Evolutionary conservation across 2,329 filamentous ascomycete genomes (phyloP).

Genomic region (Zalaria obscura): DNA sequence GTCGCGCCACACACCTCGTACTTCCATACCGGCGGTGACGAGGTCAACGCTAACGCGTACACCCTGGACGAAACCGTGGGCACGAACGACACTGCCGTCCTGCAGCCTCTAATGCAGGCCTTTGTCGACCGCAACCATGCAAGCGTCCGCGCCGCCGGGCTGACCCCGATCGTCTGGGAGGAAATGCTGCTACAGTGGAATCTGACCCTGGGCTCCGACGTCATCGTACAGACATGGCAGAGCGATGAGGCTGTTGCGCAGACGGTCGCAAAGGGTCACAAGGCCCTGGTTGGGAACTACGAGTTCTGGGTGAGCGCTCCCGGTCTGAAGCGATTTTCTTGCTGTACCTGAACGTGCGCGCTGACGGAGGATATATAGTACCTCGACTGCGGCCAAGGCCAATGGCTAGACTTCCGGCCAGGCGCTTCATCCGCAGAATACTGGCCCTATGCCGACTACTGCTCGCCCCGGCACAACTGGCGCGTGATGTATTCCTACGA

Average conservation of each 20-base stretch:
- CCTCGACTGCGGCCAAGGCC: slow-evolving; percentile 68
- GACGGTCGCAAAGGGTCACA: slow-evolving; percentile 49
- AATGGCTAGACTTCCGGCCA: slow-evolving; percentile 60
- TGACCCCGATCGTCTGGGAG: slow-evolving; percentile 75
- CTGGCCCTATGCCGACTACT: slow-evolving; percentile 72
- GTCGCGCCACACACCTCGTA: slow-evolving; percentile 54
- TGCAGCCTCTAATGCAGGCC: slow-evolving; percentile 63
- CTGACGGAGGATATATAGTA: slow-evolving; percentile 35
- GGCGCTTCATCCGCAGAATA: slow-evolving; percentile 35
- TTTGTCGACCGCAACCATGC: slow-evolving; percentile 60
- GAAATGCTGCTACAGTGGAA: slow-evolving; percentile 74
- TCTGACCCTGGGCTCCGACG: slow-evolving; percentile 53
- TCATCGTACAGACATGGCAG: slow-evolving; percentile 69
- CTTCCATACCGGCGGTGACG: slow-evolving; percentile 81
- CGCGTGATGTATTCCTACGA: slow-evolving; percentile 68
- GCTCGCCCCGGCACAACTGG: slow-evolving; percentile 69
- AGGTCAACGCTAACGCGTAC: slow-evolving; percentile 67
- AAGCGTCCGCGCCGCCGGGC: slow-evolving; percentile 46
- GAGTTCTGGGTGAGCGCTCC: slow-evolving; percentile 52
- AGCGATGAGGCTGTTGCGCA: slow-evolving; percentile 46
- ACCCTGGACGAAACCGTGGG: slow-evolving; percentile 57
- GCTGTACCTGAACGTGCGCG: neutral
- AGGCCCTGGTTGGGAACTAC: slow-evolving; percentile 62
- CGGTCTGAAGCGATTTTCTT: neutral
- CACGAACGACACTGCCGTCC: slow-evolving; percentile 48